These are phyloP conservation scores for Pyricularia grisea DNA, from an alignment of 2,329 filamentous ascomycete genomes.

Conservation along the genomic window DNA sequence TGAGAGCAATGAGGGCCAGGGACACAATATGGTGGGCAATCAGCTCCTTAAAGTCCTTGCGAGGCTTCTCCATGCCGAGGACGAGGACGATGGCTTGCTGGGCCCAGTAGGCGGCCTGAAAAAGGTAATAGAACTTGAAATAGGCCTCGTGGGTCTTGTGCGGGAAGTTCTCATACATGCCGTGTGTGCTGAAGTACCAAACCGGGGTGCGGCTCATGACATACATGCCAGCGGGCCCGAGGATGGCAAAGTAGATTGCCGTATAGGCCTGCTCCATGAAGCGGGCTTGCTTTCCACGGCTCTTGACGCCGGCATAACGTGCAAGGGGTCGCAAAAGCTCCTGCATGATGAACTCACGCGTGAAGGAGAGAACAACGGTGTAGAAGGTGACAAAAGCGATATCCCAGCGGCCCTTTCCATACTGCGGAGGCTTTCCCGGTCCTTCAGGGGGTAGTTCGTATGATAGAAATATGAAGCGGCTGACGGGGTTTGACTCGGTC, in stretches of 20 bases:
- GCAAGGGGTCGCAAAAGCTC: constrained; percentile 72
- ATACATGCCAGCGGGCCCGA: constrained; percentile 77
- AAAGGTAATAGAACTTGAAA: constrained; percentile 95
- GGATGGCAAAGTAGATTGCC: constrained; percentile 76
- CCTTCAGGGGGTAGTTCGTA: constrained; percentile 57
- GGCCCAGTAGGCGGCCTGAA: constrained; percentile 91
- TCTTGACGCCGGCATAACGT: constrained; percentile 56
- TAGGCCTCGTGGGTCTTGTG: constrained; percentile 69
- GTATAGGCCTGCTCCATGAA: constrained; percentile 98
- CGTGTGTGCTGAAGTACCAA: constrained; percentile 89
- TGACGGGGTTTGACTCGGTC: constrained; percentile 65
- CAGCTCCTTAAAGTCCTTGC: constrained; percentile 92
- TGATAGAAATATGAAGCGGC: constrained; percentile 80
- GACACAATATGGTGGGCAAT: constrained; percentile 89
- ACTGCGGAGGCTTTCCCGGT: constrained; percentile 42
- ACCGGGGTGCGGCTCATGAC: constrained; percentile 88
- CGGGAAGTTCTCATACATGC: constrained; percentile 85
- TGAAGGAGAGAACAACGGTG: constrained; percentile 81
- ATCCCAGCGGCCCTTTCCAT: constrained; percentile 83
- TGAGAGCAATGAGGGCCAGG: constrained; percentile 70
- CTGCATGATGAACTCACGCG: constrained; percentile 94
- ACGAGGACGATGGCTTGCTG: constrained; percentile 87
- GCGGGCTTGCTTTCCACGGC: constrained; percentile 69
- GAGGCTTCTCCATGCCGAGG: constrained; percentile 80
- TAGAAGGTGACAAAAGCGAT: constrained; percentile 85